Evolutionary conservation across 306 rosid genomes (phyloP).

Genomic region (Herpetospermum pedunculosum): DNA sequence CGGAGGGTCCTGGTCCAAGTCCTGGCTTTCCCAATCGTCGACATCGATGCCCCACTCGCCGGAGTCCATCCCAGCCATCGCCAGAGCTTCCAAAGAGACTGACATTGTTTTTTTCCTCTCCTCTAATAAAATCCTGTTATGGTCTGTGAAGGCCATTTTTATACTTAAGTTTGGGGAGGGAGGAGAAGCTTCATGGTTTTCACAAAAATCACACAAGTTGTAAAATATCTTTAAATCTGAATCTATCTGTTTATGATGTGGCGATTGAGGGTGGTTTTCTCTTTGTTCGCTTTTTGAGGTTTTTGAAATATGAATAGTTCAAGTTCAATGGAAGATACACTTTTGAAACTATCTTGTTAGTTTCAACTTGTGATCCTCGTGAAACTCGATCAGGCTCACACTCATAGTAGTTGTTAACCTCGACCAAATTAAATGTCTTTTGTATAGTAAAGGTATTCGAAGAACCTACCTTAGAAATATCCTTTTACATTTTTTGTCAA

Average conservation of each 20-base stretch:
- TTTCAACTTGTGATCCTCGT: background rate
- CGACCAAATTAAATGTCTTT: background rate
- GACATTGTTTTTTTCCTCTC: background rate
- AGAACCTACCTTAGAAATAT: background rate
- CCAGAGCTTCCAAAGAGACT: constrained; percentile 28
- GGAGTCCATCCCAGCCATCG: constrained; percentile 40
- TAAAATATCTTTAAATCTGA: background rate
- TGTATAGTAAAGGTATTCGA: background rate
- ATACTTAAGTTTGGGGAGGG: background rate
- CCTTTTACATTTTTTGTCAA: background rate
- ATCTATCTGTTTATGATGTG: background rate
- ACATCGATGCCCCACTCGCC: constrained; percentile 7
- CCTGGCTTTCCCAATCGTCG: constrained; percentile 15
- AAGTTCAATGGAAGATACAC: background rate
- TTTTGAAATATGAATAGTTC: background rate
- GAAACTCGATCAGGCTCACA: background rate
- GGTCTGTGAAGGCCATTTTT: no score
- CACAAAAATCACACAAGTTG: constrained; percentile 5
- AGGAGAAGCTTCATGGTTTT: background rate
- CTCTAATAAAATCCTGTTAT: background rate
- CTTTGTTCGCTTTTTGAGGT: background rate
- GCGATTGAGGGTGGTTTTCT: background rate
- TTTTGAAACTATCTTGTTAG: background rate
- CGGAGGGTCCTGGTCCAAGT: background rate
- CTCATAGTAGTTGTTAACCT: background rate